phyloP scores from a whole-genome alignment of 2,329 filamentous ascomycete species.

The Stachybotrys elegans region DNA sequence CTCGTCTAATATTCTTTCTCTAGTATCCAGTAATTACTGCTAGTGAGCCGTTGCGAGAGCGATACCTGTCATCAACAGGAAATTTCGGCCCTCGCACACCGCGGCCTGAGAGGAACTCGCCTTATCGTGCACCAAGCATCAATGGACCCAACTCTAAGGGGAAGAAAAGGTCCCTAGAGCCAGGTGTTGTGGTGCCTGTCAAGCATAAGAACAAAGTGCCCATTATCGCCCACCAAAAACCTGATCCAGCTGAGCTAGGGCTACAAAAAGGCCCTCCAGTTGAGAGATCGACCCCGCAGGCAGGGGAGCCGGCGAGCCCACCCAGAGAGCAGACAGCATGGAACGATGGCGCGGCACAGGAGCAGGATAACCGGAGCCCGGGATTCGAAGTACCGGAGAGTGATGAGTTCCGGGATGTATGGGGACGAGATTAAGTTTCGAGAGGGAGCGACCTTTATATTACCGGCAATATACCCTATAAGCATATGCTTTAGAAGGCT shows the following conservation, averaged over 20 bases:
- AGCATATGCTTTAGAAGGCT: too few species aligned
- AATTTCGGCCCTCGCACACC: slow-evolving; percentile 18
- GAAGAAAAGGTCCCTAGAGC: slow-evolving; percentile 16
- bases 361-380: slow-evolving; percentile 8
- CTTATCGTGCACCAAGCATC: too few species aligned
- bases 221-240: slow-evolving; percentile 26
- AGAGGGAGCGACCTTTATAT: too few species aligned
- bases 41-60: slow-evolving; percentile 64
- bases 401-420: slow-evolving; percentile 44
- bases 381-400: slow-evolving; percentile 27
- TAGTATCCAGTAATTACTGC: slow-evolving; percentile 92
- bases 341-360: too few species aligned
- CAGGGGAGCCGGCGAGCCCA: slow-evolving; percentile 11
- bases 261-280: slow-evolving; percentile 17
- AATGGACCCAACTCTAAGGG: slow-evolving; percentile 13
- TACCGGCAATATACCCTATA: too few species aligned
- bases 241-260: slow-evolving; percentile 21
- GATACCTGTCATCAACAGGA: slow-evolving; percentile 41
- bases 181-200: slow-evolving; percentile 25
- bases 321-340: slow-evolving; percentile 13
- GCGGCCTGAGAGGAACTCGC: too few species aligned
- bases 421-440: slow-evolving; percentile 30
- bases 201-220: slow-evolving; percentile 33
- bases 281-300: too few species aligned
- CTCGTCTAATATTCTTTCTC: slow-evolving; percentile 4